These are phyloP conservation scores for Chloromonas sp. DNA, from an alignment of 163 green algal genomes.

Conservation along the genomic window DNA sequence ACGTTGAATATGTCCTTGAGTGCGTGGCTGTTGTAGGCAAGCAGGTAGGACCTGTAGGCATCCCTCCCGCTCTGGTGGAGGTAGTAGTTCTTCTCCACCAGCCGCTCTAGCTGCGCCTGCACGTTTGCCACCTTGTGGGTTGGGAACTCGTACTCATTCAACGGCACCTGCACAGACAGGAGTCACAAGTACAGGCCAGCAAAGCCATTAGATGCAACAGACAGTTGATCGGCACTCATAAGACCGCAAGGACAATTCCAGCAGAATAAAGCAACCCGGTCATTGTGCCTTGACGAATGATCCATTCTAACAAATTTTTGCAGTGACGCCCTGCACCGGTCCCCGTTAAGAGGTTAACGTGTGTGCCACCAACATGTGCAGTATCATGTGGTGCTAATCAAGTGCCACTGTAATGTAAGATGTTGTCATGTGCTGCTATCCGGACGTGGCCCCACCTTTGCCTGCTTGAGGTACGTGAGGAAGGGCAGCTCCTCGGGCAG, in stretches of 20 bases:
- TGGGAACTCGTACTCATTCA: conserved; percentile 99
- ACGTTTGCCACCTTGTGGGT: conserved; percentile 93
- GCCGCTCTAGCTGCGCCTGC: conserved; percentile 91
- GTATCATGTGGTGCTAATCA: neutral
- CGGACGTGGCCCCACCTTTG: conserved; percentile 34
- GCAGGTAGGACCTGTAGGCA: conserved; percentile 77
- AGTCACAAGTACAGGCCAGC: too few relatives aligned
- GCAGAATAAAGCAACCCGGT: too few relatives aligned
- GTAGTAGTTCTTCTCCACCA: conserved; percentile 99
- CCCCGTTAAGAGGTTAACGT: too few relatives aligned
- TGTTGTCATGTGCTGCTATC: too few relatives aligned
- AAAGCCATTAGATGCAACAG: too few relatives aligned
- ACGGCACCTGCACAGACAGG: conserved; percentile 56
- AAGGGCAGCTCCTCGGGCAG: conserved; percentile 96
- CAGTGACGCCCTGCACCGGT: too few relatives aligned
- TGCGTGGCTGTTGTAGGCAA: conserved; percentile 94
- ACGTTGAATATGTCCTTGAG: conserved; percentile 98
- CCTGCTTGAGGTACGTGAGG: conserved; percentile 83
- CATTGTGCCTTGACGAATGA: too few relatives aligned
- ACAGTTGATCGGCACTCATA: too few relatives aligned
- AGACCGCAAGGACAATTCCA: too few relatives aligned
- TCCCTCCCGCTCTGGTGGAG: conserved; percentile 65
- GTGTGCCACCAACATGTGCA: neutral
- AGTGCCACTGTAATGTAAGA: too few relatives aligned
- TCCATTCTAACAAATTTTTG: too few relatives aligned